Percentiles rank a stretch among this genome's conserved stretches.
These are phyloP conservation scores for Annulohypoxylon bovei DNA, from an alignment of 495 filamentous ascomycete species.

Conservation along the genomic window DNA sequence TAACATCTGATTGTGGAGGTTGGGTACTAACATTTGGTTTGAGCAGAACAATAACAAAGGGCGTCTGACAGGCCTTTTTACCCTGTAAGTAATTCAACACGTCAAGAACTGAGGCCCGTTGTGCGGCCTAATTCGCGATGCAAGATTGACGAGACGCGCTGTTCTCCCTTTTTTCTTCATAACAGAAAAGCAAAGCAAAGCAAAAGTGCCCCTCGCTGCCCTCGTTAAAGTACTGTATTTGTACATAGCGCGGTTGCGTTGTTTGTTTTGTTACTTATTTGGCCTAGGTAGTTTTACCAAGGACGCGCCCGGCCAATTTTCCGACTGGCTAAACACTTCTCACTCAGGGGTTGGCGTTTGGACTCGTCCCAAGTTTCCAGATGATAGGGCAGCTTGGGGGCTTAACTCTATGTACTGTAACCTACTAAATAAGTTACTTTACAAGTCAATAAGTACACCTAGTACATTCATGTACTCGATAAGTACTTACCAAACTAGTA, in stretches of 20 bases:
- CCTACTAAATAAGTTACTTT: neutral
- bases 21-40: conserved; percentile 24
- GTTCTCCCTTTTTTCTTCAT: conserved; percentile 13
- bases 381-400: conserved; percentile 32
- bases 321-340: conserved; percentile 41
- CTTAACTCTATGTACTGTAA: neutral
- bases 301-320: conserved; percentile 39
- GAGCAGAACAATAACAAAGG: conserved; percentile 33
- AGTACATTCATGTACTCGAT: neutral
- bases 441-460: neutral
- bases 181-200: conserved; percentile 25
- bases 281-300: conserved; percentile 3
- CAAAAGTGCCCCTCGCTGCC: conserved; percentile 20
- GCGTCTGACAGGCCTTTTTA: conserved; percentile 22
- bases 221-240: conserved; percentile 8
- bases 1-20: conserved; percentile 27
- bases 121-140: conserved; percentile 38
- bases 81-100: conserved; percentile 41
- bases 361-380: conserved; percentile 24
- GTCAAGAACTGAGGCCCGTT: conserved; percentile 29
- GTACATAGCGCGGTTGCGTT: conserved; percentile 39
- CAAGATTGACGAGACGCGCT: conserved; percentile 28
- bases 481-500: too few species aligned
- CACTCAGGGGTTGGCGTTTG: conserved; percentile 40
- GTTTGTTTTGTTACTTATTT: conserved; percentile 41